These are phyloP conservation scores for Scutellaria minor DNA, from an alignment of 257 asterid species.

Conservation along the genomic window DNA sequence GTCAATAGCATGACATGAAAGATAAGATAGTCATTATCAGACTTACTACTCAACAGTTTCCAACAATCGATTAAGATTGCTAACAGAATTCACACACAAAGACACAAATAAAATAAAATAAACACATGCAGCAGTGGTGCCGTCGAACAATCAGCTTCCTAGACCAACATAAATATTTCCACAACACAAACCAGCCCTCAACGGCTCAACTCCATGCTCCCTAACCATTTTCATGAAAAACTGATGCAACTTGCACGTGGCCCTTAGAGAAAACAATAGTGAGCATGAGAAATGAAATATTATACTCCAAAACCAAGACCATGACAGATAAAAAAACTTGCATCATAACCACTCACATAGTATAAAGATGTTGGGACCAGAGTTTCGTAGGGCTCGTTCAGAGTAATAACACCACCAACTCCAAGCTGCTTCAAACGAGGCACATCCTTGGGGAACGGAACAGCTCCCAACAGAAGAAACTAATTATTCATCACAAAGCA, in stretches of 20 bases:
- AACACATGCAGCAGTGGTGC: background rate
- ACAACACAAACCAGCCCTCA: slow-evolving; percentile 13
- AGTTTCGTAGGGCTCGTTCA: slow-evolving; percentile 92
- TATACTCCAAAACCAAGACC: background rate
- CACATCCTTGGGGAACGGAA: slow-evolving; percentile 92
- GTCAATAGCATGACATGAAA: slow-evolving; percentile 1
- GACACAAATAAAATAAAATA: background rate
- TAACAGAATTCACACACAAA: background rate
- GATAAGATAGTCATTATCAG: slow-evolving; percentile 13
- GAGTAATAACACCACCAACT: slow-evolving; percentile 93
- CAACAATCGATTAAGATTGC: background rate
- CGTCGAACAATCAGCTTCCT: slow-evolving; percentile 9
- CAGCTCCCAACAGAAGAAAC: slow-evolving; percentile 93
- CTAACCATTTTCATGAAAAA: slow-evolving; percentile 10
- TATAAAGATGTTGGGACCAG: slow-evolving; percentile 87
- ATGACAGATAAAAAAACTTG: background rate
- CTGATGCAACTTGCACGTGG: background rate
- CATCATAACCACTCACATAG: slow-evolving; percentile 56
- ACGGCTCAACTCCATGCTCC: background rate
- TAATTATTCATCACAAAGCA: slow-evolving; percentile 35
- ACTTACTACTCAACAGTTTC: background rate
- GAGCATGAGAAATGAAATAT: background rate
- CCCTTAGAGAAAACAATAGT: slow-evolving; percentile 14
- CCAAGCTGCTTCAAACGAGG: slow-evolving; percentile 89
- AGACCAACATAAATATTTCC: background rate